Conservation (phyloP, 2,329 filamentous ascomycete genomes). For the Huntiella decipiens region DNA sequence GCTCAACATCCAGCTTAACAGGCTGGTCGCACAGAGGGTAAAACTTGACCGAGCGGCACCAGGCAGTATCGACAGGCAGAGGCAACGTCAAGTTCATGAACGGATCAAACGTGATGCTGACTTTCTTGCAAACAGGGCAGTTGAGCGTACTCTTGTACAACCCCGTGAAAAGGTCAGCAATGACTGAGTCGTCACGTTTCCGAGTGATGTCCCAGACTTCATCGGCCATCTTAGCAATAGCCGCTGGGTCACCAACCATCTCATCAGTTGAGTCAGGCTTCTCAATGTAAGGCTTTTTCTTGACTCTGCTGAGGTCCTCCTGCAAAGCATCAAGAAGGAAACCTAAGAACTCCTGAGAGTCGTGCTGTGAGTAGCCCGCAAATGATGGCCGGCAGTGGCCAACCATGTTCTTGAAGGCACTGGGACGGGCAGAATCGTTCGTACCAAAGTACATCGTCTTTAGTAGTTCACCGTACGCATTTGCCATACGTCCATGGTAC, state of each 20-base stretch:
- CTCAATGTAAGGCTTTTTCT: constrained; percentile 92
- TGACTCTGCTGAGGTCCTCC: constrained; percentile 83
- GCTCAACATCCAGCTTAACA: constrained; percentile 55
- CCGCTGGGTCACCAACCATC: constrained; percentile 66
- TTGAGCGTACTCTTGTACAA: constrained; percentile 97
- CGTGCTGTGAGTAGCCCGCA: constrained; percentile 87
- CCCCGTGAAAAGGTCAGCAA: constrained; percentile 87
- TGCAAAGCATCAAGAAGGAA: constrained; percentile 89
- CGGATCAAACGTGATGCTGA: constrained; percentile 96
- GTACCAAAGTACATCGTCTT: constrained; percentile 58
- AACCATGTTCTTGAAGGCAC: constrained; percentile 34
- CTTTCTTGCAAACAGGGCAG: constrained; percentile 77
- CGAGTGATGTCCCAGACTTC: constrained; percentile 85
- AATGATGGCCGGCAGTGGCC: constrained; percentile 60
- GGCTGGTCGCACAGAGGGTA: constrained; percentile 56
- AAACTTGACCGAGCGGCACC: constrained; percentile 56
- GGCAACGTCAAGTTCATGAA: constrained; percentile 90
- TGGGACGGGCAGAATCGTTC: constrained; percentile 53
- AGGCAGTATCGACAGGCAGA: constrained; percentile 69
- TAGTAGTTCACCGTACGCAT: constrained; percentile 58
- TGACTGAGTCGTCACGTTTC: constrained; percentile 80
- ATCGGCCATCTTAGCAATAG: constrained; percentile 68
- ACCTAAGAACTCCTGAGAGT: constrained; percentile 90
- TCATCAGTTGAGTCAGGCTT: constrained; percentile 96
- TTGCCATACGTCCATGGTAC: constrained; percentile 72